Evolutionary conservation across 176 grass and related monocot species (phyloP).

Genomic region (Metroxylon sagu): DNA sequence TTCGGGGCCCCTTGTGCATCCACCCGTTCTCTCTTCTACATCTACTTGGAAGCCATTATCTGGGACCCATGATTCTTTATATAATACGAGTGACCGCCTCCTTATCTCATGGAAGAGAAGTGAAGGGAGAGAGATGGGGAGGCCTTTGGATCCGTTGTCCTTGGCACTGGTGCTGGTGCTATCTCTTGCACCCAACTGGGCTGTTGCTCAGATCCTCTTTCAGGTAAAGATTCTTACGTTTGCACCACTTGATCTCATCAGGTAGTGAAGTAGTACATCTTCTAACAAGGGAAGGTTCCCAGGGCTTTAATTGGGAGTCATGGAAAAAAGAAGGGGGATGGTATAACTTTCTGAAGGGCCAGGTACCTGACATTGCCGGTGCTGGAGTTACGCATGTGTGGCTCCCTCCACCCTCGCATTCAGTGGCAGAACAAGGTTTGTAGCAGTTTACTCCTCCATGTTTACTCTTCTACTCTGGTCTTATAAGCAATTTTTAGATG

Average conservation of each 20-base stretch:
- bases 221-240: not conserved
- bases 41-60: no score
- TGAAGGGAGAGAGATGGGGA: not conserved
- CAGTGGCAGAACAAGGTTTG: constrained; percentile 58
- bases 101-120: not conserved
- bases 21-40: no score
- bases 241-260: not conserved
- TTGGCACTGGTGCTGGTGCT: not conserved
- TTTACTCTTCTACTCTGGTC: no score
- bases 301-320: constrained; percentile 88
- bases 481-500: no score
- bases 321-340: constrained; percentile 74
- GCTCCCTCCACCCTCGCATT: constrained; percentile 75
- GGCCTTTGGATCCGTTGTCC: not conserved
- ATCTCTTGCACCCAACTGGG: not conserved
- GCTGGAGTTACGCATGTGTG: constrained; percentile 64
- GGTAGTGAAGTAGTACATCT: not conserved
- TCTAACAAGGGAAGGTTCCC: not conserved
- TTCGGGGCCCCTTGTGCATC: no score
- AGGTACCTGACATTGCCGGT: constrained; percentile 38
- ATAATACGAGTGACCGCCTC: no score
- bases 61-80: no score
- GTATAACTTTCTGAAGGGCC: constrained; percentile 48
- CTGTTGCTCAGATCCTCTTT: not conserved
- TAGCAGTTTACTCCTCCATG: no score